Percentiles rank a stretch among this genome's conserved stretches.
These are phyloP conservation scores for Dinochytrium kinnereticum DNA, from an alignment of 371 early-diverging fungal genomes.

Conservation along the genomic window DNA sequence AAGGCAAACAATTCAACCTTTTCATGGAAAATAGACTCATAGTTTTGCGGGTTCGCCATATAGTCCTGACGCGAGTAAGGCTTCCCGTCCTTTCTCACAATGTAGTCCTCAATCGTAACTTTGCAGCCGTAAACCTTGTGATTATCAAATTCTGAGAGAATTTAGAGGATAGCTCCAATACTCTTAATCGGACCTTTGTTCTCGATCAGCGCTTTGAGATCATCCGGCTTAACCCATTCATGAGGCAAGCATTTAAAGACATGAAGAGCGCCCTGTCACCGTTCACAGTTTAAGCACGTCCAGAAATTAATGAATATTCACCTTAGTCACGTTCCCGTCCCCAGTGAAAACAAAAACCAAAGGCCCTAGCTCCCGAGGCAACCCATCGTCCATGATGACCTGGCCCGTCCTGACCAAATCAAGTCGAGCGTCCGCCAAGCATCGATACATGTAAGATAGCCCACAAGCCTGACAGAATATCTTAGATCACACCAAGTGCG, in stretches of 20 bases:
- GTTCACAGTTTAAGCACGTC: conserved; percentile 25
- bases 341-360: conserved; percentile 92
- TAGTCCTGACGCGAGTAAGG: conserved; percentile 72
- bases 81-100: conserved; percentile 71
- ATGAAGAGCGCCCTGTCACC: conserved; percentile 83
- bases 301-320: conserved; percentile 27
- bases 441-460: conserved; percentile 84
- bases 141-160: conserved; percentile 60
- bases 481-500: neutral
- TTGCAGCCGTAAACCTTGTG: conserved; percentile 81
- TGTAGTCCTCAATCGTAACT: conserved; percentile 79
- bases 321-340: conserved; percentile 92
- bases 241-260: conserved; percentile 92
- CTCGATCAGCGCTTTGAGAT: conserved; percentile 71
- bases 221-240: conserved; percentile 84
- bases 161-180: no score
- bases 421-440: conserved; percentile 75
- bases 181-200: no score
- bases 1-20: no score
- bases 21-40: conserved; percentile 84
- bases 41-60: conserved; percentile 77
- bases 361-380: conserved; percentile 88
- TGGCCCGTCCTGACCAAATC: conserved; percentile 79
- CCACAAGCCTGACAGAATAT: conserved; percentile 28
- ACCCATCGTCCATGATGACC: conserved; percentile 81